Evolutionary conservation across 345 rosid genomes (phyloP).

Genomic region (Salix brachista): DNA sequence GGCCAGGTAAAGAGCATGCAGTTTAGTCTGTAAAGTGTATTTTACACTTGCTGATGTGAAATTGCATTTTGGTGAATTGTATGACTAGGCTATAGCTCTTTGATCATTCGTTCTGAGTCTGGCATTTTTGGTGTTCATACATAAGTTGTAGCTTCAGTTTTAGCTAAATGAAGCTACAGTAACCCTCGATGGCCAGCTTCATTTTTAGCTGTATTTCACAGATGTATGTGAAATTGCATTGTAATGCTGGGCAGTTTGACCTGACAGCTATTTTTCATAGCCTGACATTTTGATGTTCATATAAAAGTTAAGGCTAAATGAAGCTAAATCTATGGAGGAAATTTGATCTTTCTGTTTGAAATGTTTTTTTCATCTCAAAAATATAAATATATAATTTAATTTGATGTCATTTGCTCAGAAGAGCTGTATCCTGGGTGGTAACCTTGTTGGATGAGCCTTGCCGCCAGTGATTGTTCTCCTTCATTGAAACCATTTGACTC

Average conservation of each 20-base stretch:
- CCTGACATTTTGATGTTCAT: too few relatives aligned
- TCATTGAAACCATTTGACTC: background rate
- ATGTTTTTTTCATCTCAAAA: background rate
- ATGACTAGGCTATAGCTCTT: background rate
- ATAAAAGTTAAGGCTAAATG: background rate
- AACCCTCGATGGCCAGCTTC: too few relatives aligned
- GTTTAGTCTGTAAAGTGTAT: background rate
- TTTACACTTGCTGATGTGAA: background rate
- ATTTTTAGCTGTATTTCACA: too few relatives aligned
- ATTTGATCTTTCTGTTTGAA: background rate
- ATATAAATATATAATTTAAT: background rate
- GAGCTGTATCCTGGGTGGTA: background rate
- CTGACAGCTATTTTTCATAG: too few relatives aligned
- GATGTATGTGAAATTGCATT: too few relatives aligned
- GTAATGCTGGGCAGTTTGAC: too few relatives aligned
- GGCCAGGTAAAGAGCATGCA: slow-evolving; percentile 59
- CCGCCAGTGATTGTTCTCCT: background rate
- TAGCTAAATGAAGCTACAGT: too few relatives aligned
- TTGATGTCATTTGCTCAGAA: background rate
- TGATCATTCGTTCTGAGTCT: background rate
- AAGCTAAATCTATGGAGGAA: background rate
- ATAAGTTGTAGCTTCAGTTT: background rate
- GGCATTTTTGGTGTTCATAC: background rate
- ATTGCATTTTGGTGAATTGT: background rate
- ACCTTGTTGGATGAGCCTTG: background rate